Evolutionary conservation across 2,329 filamentous ascomycete species (phyloP), one percentile per base, ranked within the genome.

Genomic region (Capronia epimyces): DNA sequence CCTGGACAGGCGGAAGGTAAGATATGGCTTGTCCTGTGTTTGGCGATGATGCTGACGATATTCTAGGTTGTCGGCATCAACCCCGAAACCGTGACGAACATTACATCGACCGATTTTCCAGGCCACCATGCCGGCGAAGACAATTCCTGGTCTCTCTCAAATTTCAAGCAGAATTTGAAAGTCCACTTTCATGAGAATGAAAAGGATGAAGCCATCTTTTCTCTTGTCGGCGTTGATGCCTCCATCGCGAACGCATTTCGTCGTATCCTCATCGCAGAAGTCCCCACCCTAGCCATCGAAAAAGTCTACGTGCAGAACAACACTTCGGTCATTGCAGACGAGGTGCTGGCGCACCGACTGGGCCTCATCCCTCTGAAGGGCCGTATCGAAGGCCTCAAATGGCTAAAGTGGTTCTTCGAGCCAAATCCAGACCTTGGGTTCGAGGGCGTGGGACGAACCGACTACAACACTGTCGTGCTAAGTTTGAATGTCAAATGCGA

Each of bases 311-410:
- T 97, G 58, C 81, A 88, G 67, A 94, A 96, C 76, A 98, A 98
- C 76, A 97, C 91, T 44, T 95, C 89, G 3, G 89, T 98, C 29
- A 93, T 98, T 64, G 91, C 97, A 69, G 93, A 98, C 67, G 93
- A 98, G 74, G 91, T 98, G 3, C 83, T 98, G 45, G 85, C 90
- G 13, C 87, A 93, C 68, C 81, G 93, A 39, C 77, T 98, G 25
- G 93, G 93, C 52, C 81, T 98, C 40, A 86, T 98, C 48, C 93
- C 94, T 15, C 84, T 98, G 61, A 86, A 84, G 59, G 93, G 88
- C 60, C 81, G 82, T 55, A 81, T 83, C 58, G 78, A 86, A 49
- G 90, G 87, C 45, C 75, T 98, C 49, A 81, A 85, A 62, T 90
- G 83, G 75, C 77, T 97, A 72, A 83, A 83, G 66, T 94, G 87